Conservation (phyloP, 305 asterid species). For the Rubia occidens region DNA sequence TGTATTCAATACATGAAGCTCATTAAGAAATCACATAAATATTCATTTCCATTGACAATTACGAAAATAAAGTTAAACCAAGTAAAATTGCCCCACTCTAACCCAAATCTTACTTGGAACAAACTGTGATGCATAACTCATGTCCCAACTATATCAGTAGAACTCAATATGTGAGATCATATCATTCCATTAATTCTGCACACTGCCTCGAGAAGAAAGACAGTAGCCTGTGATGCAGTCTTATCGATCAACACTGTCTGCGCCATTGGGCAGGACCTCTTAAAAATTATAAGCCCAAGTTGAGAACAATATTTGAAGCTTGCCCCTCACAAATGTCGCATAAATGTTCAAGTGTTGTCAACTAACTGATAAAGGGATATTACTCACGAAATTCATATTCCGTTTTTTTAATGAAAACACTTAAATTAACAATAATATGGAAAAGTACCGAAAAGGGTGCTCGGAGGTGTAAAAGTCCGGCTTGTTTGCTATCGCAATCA, state of each 20-base stretch:
- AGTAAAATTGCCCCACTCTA: background rate
- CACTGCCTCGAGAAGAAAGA: background rate
- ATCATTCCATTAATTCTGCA: background rate
- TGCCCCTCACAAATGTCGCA: background rate
- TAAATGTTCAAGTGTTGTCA: background rate
- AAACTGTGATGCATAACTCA: background rate
- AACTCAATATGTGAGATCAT: background rate
- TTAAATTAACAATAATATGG: conserved; percentile 11
- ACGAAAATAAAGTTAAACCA: background rate
- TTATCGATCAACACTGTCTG: background rate
- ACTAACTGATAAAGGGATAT: background rate
- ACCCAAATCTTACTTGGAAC: background rate
- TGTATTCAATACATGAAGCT: background rate
- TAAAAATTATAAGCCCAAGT: too few species aligned
- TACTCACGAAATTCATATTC: background rate
- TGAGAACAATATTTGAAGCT: background rate
- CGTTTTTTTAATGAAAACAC: background rate
- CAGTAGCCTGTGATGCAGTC: background rate
- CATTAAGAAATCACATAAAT: background rate
- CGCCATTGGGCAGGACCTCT: background rate
- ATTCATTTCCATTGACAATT: background rate
- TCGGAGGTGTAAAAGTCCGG: conserved; percentile 97
- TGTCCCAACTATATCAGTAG: background rate
- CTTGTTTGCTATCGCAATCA: conserved; percentile 90
- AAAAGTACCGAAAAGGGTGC: conserved; percentile 80